phyloP scores from a whole-genome alignment of 2,329 filamentous ascomycete genomes.

The Fusarium hainanense region DNA sequence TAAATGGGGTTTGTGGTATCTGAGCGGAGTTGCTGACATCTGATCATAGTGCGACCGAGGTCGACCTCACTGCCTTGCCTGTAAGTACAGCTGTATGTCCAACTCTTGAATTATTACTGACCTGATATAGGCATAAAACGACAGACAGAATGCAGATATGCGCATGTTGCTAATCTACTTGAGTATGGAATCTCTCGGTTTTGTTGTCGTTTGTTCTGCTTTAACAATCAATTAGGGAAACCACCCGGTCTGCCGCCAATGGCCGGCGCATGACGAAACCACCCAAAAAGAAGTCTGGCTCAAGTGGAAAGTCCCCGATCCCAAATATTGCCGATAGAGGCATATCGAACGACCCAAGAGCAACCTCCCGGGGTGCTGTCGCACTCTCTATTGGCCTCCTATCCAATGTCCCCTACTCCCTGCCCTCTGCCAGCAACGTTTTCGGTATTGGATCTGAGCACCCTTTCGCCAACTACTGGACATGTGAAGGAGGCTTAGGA shows the following conservation, averaged over 20 bases:
- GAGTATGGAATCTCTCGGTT: conserved; percentile 65
- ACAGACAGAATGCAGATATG: conserved; percentile 80
- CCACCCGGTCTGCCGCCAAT: conserved; percentile 64
- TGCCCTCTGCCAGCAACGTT: conserved; percentile 77
- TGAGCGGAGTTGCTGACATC: conserved; percentile 19
- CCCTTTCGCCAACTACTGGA: conserved; percentile 88
- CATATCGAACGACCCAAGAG: conserved; percentile 57
- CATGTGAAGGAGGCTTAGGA: conserved; percentile 76
- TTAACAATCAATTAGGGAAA: conserved; percentile 60
- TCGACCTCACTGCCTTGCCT: conserved; percentile 74
- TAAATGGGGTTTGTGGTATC: neutral
- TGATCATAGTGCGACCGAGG: conserved; percentile 76
- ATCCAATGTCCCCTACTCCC: conserved; percentile 78
- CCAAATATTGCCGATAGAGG: conserved; percentile 68
- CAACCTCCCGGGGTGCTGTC: conserved; percentile 61
- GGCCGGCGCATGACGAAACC: conserved; percentile 68
- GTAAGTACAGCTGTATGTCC: conserved; percentile 54
- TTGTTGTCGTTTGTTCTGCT: conserved; percentile 9
- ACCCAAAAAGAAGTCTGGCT: conserved; percentile 63
- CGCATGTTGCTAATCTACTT: conserved; percentile 78
- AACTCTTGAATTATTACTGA: conserved; percentile 17
- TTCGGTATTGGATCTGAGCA: conserved; percentile 85
- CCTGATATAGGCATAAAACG: conserved; percentile 73
- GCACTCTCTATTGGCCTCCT: conserved; percentile 70
- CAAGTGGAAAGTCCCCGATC: conserved; percentile 54